A percentile compares a stretch with the other conserved stretches of the same genome.
These are phyloP conservation scores for Phytophthora macrochlamydospora DNA, from an alignment of 352 stramenopile genomes.

Conservation along the genomic window DNA sequence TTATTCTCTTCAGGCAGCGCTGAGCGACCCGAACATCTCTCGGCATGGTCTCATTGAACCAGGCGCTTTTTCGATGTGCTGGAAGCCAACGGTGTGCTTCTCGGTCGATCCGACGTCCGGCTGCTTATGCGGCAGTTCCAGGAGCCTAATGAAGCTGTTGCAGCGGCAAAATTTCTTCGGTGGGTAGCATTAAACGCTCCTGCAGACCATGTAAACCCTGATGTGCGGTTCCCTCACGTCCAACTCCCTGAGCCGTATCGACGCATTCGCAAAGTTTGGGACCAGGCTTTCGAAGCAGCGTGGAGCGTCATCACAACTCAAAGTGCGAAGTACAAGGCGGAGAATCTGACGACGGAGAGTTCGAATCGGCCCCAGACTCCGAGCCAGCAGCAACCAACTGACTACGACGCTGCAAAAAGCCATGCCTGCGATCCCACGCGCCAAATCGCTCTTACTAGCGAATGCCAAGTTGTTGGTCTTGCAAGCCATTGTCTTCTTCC, in stretches of 20 bases:
- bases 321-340: slow-evolving; percentile 47
- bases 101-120: slow-evolving; percentile 27
- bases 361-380: slow-evolving; percentile 5
- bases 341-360: slow-evolving; percentile 19
- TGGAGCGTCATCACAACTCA: slow-evolving; percentile 52
- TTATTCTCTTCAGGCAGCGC: slow-evolving; percentile 25
- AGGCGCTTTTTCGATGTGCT: slow-evolving; percentile 55
- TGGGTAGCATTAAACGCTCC: slow-evolving; percentile 63
- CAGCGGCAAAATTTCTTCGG: slow-evolving; percentile 47
- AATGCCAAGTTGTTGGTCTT: slow-evolving; percentile 12
- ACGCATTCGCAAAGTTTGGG: slow-evolving; percentile 65
- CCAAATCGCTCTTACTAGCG: slow-evolving; percentile 13
- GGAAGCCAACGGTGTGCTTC: slow-evolving; percentile 47
- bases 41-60: slow-evolving; percentile 44
- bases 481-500: slow-evolving; percentile 22
- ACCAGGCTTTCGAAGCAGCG: slow-evolving; percentile 59
- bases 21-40: slow-evolving; percentile 33
- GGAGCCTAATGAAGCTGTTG: slow-evolving; percentile 42
- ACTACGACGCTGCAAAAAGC: slow-evolving; percentile 56
- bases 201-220: slow-evolving; percentile 63
- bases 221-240: slow-evolving; percentile 45
- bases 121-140: slow-evolving; percentile 56
- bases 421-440: slow-evolving; percentile 37
- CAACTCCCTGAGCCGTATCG: slow-evolving; percentile 75
- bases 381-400: slow-evolving; percentile 21